Base-by-base conservation (phyloP, 148 eudicot species). In the Cornus florida region DNA sequence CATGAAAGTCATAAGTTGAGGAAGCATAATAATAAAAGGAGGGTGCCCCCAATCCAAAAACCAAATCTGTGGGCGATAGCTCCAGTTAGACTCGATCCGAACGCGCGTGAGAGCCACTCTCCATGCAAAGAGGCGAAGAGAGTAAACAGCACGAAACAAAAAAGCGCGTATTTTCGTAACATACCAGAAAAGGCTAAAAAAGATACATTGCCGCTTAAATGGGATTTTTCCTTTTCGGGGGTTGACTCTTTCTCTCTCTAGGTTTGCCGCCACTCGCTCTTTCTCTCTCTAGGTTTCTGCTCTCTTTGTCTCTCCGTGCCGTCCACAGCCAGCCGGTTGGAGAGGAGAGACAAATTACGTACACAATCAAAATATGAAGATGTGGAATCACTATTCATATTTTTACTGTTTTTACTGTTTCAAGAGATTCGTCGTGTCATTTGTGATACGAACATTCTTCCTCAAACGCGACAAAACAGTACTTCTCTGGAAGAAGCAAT, bases 211-310 rank as follows among this genome's bases (percentile, higher is more conserved):
- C 72, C 72, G 50, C 72, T 70, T 19, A 70, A 70, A 70, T 39
- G 72, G 72, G 72, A 35, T 39, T 70, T 70, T 46, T 46, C 72
- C 8, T 70, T 35, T 70, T 68, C 3, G 12, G 46, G 72, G 50
- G 72, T 70, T 70, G 72, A 70, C 72, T 39, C 23, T 39, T 39
- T 39, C 43, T 67, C 16, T 67, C 22, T 67, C 31, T 67, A 23
- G 28, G 13, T 12, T 11, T 8, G 4, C 38, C 5, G 4, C 2
- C 38, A 38, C 72, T 39, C 23, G 28, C 16, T 67, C 22, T 67
- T 12, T 67, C 23, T 67, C 16, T 67, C 22, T 67, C 31, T 67
- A 23, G 28, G 13, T 12, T 11, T 8, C 38, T 35, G 38, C 28
- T 28, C 28, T 28, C 28, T 28, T 28, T 28, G 0, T 28, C 16